Base-by-base conservation (phyloP, 2,329 filamentous ascomycete genomes). In the Penicillium sclerotiorum region DNA sequence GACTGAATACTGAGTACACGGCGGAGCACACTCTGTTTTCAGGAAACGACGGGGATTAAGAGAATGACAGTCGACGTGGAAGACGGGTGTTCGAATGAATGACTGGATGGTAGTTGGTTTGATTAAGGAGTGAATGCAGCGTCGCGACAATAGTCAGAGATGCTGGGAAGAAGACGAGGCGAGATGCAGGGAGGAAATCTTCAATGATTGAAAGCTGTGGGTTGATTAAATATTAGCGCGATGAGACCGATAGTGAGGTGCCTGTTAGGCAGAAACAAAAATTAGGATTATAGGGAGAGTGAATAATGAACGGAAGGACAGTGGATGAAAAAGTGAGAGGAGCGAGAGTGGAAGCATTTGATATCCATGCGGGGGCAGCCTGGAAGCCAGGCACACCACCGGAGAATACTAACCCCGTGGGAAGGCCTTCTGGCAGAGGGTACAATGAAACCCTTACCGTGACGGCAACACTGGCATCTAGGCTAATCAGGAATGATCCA, bases 21-120 rank as follows among this genome's bases (percentile, higher is more conserved):
- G 40, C 9, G 27, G 17, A 11, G 13, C 4, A 18, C 58, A 7
- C 12, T 28, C 25, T 28, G 23, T 61, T 62, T 62, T 39, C 69
- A 71, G 65, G 60, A 56, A 72, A 73, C 70, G 68, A 73, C 69
- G 69, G 63, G 64, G 62, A 47, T 62, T 59, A 68, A 78, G 73
- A 72, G 78, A 82, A 69, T 74, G 80, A 77, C 70, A 74, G 73
- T 76, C 76, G 73, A 68, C 52, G 58, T 56, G 67, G 71, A 71
- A 72, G 45, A 40, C 42, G 63, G 57, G 28, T 57, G 22, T 44
- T 50, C 46, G 54, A 69, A 69, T 67, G 75, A 82, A 79, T 68
- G 80, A 84, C 71, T 73, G 80, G 75, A 75, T 39, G 77, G 76
- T 81, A 81, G 80, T 82, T 81, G 77, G 78, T 69, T 66, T 57